Percentiles rank a stretch among this genome's conserved stretches.
phyloP scores from a whole-genome alignment of 768 basidiomycete species.

The Collybiopsis confluens region DNA sequence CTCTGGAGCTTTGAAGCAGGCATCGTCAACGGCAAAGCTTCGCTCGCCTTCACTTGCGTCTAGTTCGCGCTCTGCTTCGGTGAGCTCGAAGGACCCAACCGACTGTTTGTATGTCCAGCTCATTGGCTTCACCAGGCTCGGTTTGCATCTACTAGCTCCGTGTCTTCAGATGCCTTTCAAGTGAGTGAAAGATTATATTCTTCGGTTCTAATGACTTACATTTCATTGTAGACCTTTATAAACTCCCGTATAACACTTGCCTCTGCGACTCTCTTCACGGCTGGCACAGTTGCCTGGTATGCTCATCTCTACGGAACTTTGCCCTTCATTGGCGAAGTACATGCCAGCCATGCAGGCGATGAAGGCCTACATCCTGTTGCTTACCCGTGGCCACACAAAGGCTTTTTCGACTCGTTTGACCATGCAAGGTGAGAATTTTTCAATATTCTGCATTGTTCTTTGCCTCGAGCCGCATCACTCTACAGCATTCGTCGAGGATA shows the following conservation, averaged over 20 bases:
- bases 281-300: constrained; percentile 95
- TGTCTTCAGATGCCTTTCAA: constrained; percentile 52
- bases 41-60: constrained; percentile 36
- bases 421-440: constrained; percentile 74
- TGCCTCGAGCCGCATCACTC: constrained; percentile 5
- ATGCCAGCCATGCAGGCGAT: constrained; percentile 89
- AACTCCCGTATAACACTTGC: constrained; percentile 72
- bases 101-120: constrained; percentile 12
- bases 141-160: constrained; percentile 63
- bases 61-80: constrained; percentile 41
- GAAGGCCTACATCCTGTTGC: constrained; percentile 87
- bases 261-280: constrained; percentile 72
- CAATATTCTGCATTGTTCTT: constrained; percentile 10
- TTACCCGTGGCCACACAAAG: constrained; percentile 92
- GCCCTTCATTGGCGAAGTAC: constrained; percentile 87
- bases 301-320: constrained; percentile 87
- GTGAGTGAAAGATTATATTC: constrained; percentile 36
- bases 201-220: constrained; percentile 4
- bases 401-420: constrained; percentile 87
- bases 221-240: constrained; percentile 48
- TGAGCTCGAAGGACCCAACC: background rate
- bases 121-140: constrained; percentile 46
- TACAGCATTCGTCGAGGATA: constrained; percentile 90
- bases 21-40: constrained; percentile 40
- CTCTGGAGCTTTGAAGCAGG: constrained; percentile 64